Evolutionary conservation across 495 filamentous ascomycete species (phyloP).

Genomic region (Penicillium angulare): DNA sequence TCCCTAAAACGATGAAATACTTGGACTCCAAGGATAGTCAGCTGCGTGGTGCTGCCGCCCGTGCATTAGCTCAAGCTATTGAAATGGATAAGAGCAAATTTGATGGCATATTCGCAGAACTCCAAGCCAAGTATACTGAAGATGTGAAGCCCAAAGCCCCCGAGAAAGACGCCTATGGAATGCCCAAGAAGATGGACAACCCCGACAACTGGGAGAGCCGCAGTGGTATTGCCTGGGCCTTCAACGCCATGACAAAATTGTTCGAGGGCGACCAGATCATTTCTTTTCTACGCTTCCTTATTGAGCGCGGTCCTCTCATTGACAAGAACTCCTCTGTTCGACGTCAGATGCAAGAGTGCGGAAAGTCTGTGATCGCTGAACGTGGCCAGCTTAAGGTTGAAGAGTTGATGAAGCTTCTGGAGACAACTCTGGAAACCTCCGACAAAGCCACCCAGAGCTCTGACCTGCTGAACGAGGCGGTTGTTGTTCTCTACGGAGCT

Average conservation of each 20-base stretch:
- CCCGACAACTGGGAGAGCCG: constrained; percentile 87
- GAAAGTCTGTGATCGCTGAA: constrained; percentile 72
- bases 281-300: constrained; percentile 76
- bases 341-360: constrained; percentile 89
- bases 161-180: constrained; percentile 85
- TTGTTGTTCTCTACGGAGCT: constrained; percentile 95
- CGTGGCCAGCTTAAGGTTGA: constrained; percentile 81
- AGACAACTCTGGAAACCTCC: constrained; percentile 75
- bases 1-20: constrained; percentile 68
- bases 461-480: constrained; percentile 91
- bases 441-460: constrained; percentile 73
- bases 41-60: constrained; percentile 78
- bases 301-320: constrained; percentile 77
- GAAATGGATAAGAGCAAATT: constrained; percentile 56
- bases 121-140: constrained; percentile 69
- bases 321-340: constrained; percentile 76
- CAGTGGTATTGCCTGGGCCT: constrained; percentile 83
- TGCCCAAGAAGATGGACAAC: constrained; percentile 81
- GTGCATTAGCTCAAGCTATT: constrained; percentile 73
- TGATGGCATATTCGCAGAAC: constrained; percentile 52
- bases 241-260: constrained; percentile 69
- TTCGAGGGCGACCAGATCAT: constrained; percentile 71
- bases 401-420: constrained; percentile 86
- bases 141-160: constrained; percentile 77
- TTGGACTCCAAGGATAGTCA: constrained; percentile 74